A percentile compares a stretch with the other conserved stretches of the same genome.
These are phyloP conservation scores for Mortierella sp. DNA, from an alignment of 371 early-diverging fungal genomes.

Conservation along the genomic window DNA sequence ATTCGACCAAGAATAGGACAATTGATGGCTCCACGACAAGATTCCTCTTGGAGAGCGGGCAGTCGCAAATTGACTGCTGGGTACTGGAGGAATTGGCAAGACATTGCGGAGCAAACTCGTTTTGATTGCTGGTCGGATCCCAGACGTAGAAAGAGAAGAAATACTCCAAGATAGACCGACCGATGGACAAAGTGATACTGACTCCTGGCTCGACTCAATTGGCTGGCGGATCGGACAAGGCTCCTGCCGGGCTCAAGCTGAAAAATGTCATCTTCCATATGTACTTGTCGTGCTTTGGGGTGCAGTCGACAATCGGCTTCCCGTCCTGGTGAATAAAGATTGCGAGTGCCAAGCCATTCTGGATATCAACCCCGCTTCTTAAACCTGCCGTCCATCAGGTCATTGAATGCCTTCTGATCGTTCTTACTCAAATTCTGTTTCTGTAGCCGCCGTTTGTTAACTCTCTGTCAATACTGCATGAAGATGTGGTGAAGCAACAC, in stretches of 20 bases:
- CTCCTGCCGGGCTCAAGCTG: neutral
- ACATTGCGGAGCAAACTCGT: neutral
- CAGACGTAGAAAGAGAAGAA: neutral
- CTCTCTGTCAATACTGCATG: neutral
- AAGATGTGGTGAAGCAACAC: neutral
- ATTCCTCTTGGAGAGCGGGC: neutral
- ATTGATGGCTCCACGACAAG: constrained; percentile 17
- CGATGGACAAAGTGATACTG: constrained; percentile 24
- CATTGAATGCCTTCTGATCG: neutral
- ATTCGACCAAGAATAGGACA: constrained; percentile 9
- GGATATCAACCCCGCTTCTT: neutral
- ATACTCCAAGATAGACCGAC: constrained; percentile 23
- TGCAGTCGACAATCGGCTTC: constrained; percentile 7
- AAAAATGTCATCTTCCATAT: constrained; percentile 9
- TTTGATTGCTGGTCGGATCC: neutral
- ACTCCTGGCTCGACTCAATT: neutral
- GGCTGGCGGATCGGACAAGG: constrained; percentile 2
- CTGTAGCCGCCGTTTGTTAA: no score
- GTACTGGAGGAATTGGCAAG: neutral
- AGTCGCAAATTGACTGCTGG: no score
- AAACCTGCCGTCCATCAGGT: neutral
- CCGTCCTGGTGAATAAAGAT: constrained; percentile 18
- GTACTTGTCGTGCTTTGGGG: neutral
- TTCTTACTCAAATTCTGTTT: neutral
- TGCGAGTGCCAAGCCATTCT: constrained; percentile 6